Base-by-base conservation (phyloP, 805 yeast genomes). In the Saccharomycopsis fodiens region DNA sequence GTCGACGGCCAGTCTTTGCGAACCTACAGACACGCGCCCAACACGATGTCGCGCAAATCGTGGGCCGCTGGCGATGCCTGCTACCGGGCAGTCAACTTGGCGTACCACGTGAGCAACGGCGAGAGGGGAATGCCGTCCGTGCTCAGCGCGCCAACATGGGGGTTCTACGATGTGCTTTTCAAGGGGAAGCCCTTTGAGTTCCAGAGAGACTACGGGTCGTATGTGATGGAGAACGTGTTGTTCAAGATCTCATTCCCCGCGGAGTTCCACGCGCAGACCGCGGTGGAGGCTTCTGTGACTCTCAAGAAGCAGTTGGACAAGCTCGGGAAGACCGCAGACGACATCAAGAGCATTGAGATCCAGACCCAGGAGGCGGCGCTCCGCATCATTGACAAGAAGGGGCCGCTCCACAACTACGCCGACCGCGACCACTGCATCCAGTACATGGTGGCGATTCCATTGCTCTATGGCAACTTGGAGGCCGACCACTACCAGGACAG, bases 61-160 rank as follows among this genome's bases (percentile, higher is more conserved):
- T 76, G 82, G 82, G 82, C 82, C 22, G 82, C 82, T 12, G 82
- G 82, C 48, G 82, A 76, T 54, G 81, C 82, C 10, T 71, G 70
- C 41, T 66, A 77, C 13, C 65, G 81, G 50, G 82, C 81, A 16
- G 81, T 76, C 13, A 73, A 74, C 59, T 59, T 77, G 47, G 79
- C 70, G 3, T 69, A 70, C 47, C 63, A 72, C 46, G 79, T 75
- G 22, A 68, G 70, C 58, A 64, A 68, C 42, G 79, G 79, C 15
- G 72, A 70, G 54, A 61, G 70, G 21, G 73, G 72, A 22, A 68
- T 77, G 65, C 82, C 82, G 15, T 73, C 79, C 3, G 76, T 72
- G 2, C 61, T 76, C 39, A 71, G 79, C 10, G 79, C 81, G 7
- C 65, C 65, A 52, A 74, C 75, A 15, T 76, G 82, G 82, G 82